Evolutionary conservation across 176 grass and related monocot genomes (phyloP), one percentile per base, ranked within the genome.

Genomic region (Chrysopogon serrulatus): DNA sequence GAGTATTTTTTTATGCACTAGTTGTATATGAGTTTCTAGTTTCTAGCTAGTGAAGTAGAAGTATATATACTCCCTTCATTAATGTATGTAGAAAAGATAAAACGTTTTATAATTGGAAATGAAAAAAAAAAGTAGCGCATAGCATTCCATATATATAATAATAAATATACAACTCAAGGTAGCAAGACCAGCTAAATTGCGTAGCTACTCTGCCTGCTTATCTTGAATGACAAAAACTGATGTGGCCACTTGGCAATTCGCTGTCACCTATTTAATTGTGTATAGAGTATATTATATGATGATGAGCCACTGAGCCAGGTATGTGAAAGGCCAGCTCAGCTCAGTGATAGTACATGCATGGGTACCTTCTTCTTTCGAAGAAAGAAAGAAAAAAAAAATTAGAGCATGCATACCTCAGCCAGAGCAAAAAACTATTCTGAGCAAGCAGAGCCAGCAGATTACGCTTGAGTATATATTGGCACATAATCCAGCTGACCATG

Each of bases 201-300:
- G 11, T 7, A 83, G 76, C 9, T 82, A n/a, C 66, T 21, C 23
- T 11, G 56, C 17, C 27, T 73, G 54, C 54, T 53, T 70, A 63
- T 82, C 51, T 64, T 54, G 21, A 49, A 82, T 72, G 77, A 36
- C 45, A 78, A 48, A 76, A 74, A 86, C 43, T 13, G 9, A 40
- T 5, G 42, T 64, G 64, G 27, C 83, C 83, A 83, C 83, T 65
- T 86, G 83, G 59, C 79, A 73, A 59, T 83, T 86, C 53, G 73
- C 65, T 90, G 79, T 65, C 88, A 85, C 14, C 62, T n/a, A 34
- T 70, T 81, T 31, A 63, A 24, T n/a, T 47, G 8, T 19, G n/a
- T 30, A 73, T 74, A n/a, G n/a, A n/a, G n/a, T n/a, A 3, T 30
- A 28, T 56, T 56, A 8, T 57, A 45, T 45, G 61, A 30, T 65